Percentiles rank a stretch among this genome's conserved stretches.
phyloP scores from a whole-genome alignment of 805 yeast species.

The Wickerhamomyces strasburgensis region DNA sequence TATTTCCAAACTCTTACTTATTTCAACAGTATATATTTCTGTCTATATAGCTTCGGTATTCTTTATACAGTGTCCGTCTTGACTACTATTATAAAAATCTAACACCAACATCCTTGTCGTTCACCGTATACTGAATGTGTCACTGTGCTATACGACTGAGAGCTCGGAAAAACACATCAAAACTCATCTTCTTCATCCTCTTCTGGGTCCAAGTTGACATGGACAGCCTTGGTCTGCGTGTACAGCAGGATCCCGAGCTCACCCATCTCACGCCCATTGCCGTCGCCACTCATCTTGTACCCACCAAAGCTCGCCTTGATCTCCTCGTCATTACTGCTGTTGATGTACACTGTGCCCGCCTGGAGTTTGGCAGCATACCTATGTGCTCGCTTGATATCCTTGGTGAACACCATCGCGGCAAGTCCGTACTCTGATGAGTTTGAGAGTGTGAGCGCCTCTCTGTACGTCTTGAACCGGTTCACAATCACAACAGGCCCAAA shows the following conservation, averaged over 20 bases:
- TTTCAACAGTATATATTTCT: too few species aligned
- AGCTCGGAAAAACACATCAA: too few species aligned
- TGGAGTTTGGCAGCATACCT: constrained; percentile 52
- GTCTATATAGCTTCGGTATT: too few species aligned
- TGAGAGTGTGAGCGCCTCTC: constrained; percentile 64
- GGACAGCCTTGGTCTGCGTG: constrained; percentile 73
- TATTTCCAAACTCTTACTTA: too few species aligned
- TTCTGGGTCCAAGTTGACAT: constrained; percentile 53
- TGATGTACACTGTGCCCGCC: constrained; percentile 68
- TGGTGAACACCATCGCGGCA: constrained; percentile 77
- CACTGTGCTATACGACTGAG: too few species aligned
- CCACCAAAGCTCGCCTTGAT: constrained; percentile 76
- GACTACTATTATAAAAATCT: too few species aligned
- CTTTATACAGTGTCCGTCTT: too few species aligned
- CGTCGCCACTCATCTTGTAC: constrained; percentile 71
- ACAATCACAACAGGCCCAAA: constrained; percentile 83
- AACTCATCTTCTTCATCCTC: constrained; percentile 9
- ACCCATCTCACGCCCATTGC: constrained; percentile 63
- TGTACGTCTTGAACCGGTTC: constrained; percentile 59
- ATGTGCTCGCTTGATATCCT: constrained; percentile 62
- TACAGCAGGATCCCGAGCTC: constrained; percentile 65
- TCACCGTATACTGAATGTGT: too few species aligned
- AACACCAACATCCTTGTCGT: too few species aligned
- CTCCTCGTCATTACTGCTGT: constrained; percentile 63
- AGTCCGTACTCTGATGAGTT: constrained; percentile 74